These are phyloP conservation scores for Letharia columbiana DNA, from an alignment of 495 filamentous ascomycete species.

Conservation along the genomic window DNA sequence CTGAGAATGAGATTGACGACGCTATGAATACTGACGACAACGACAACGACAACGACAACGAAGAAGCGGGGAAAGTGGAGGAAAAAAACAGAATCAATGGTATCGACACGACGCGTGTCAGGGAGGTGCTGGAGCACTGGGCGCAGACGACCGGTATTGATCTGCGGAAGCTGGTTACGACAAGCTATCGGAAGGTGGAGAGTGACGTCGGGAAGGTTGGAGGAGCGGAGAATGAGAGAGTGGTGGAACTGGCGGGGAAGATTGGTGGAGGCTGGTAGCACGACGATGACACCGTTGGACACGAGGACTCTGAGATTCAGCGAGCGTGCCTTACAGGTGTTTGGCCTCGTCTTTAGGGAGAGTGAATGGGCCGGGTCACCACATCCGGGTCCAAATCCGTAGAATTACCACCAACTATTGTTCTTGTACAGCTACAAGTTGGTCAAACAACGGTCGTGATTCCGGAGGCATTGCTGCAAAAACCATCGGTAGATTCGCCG, in stretches of 20 bases:
- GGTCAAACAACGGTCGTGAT: background rate
- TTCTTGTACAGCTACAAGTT: background rate
- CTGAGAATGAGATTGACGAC: conserved; percentile 23
- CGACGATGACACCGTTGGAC: background rate
- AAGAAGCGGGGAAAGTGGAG: conserved; percentile 20
- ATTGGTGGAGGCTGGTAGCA: conserved; percentile 78
- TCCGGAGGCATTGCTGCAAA: no score
- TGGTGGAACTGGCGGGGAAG: conserved; percentile 83
- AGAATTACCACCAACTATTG: background rate
- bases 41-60: background rate
- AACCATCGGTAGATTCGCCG: no score
- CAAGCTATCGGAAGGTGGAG: conserved; percentile 81
- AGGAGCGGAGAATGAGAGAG: conserved; percentile 62
- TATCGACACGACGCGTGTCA: conserved; percentile 45
- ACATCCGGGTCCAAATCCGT: background rate
- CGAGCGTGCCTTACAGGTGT: conserved; percentile 12
- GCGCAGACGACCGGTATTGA: conserved; percentile 56
- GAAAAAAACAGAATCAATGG: conserved; percentile 43
- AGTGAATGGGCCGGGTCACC: background rate
- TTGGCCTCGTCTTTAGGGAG: background rate
- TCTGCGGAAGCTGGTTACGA: conserved; percentile 66
- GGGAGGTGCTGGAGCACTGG: conserved; percentile 57
- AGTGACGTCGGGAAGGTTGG: conserved; percentile 84
- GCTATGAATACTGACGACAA: conserved; percentile 14
- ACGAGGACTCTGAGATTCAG: background rate